These are phyloP conservation scores for Syzygium aqueum DNA, from an alignment of 345 rosid species.

Conservation along the genomic window DNA sequence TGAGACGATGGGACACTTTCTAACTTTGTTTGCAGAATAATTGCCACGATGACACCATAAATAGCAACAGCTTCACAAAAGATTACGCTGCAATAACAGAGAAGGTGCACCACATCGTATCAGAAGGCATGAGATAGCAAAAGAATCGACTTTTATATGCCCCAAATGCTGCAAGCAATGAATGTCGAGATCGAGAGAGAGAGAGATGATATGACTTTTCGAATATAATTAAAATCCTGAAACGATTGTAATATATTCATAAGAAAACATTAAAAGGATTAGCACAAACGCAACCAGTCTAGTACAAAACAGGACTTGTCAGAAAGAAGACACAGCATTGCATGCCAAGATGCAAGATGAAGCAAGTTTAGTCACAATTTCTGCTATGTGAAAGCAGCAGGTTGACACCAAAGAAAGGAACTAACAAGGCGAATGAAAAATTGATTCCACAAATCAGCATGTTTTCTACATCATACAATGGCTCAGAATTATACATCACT, in stretches of 20 bases:
- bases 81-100: slow-evolving; percentile 55
- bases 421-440: neutral
- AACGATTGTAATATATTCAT: neutral
- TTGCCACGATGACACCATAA: slow-evolving; percentile 96
- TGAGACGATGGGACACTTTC: slow-evolving; percentile 79
- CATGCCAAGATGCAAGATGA: neutral
- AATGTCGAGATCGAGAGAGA: neutral
- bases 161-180: neutral
- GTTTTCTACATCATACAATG: neutral
- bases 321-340: neutral
- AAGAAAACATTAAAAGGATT: neutral
- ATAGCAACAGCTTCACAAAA: slow-evolving; percentile 99
- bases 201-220: neutral
- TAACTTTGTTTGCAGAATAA: slow-evolving; percentile 89
- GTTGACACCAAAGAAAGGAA: neutral
- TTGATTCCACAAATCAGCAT: neutral
- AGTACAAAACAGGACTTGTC: neutral
- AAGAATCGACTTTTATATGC: neutral
- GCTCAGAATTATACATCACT: neutral
- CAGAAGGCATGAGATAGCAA: neutral
- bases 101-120: neutral
- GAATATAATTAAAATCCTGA: neutral
- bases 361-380: neutral
- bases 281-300: neutral
- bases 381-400: neutral